Percentiles rank a stretch among this genome's conserved stretches.
Conservation (phyloP, 257 asterid genomes). For the Lantana camara region DNA sequence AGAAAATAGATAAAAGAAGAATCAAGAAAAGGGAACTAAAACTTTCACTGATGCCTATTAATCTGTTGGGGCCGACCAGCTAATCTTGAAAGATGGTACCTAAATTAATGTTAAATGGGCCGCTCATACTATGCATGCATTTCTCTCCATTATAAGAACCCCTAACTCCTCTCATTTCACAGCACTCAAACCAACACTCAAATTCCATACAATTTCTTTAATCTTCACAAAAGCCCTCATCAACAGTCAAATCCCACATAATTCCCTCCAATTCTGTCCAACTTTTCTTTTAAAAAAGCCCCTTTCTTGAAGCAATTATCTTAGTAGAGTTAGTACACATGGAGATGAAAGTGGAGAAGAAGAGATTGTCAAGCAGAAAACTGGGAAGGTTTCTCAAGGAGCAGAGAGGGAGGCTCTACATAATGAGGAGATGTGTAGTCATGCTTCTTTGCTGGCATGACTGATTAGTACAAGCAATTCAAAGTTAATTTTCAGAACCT, state of each 20-base stretch:
- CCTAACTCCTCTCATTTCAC: slow-evolving; percentile 22
- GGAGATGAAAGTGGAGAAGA: slow-evolving; percentile 35
- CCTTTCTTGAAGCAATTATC: background rate
- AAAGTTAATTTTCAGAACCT: too few relatives aligned
- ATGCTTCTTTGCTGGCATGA: slow-evolving; percentile 89
- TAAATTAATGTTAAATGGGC: slow-evolving; percentile 40
- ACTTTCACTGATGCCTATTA: slow-evolving; percentile 15
- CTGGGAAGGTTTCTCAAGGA: slow-evolving; percentile 63
- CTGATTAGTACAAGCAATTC: background rate
- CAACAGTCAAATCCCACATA: background rate
- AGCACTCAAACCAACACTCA: slow-evolving; percentile 7
- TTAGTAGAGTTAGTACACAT: background rate
- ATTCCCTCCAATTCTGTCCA: background rate
- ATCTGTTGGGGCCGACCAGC: slow-evolving; percentile 46
- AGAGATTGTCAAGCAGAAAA: slow-evolving; percentile 31
- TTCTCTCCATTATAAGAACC: slow-evolving; percentile 39
- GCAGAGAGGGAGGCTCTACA: slow-evolving; percentile 72
- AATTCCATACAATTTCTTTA: background rate
- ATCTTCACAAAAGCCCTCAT: slow-evolving; percentile 7
- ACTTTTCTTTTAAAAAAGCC: background rate
- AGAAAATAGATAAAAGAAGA: background rate
- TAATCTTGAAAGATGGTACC: slow-evolving; percentile 36
- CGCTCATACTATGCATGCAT: slow-evolving; percentile 10
- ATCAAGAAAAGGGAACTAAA: background rate
- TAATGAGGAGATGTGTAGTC: slow-evolving; percentile 70